Conservation (phyloP, 2,329 filamentous ascomycete species). For the Stagonosporopsis vannaccii region DNA sequence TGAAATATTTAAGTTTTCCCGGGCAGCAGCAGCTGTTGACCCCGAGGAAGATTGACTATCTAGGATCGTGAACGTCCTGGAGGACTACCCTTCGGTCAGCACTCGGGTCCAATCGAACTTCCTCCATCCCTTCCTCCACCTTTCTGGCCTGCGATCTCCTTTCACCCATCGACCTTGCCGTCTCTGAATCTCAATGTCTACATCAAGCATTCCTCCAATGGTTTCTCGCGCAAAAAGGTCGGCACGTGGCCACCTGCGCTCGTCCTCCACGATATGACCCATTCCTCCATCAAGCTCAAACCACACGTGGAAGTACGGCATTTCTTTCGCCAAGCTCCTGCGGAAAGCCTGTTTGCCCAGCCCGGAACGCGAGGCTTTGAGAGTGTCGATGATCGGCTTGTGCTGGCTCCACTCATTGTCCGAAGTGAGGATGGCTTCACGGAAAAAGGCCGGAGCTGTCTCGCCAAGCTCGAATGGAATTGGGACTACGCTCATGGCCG, state of each 20-base stretch:
- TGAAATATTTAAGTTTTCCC: background rate
- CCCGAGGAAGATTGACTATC: background rate
- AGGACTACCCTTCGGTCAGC: conserved; percentile 57
- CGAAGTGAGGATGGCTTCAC: conserved; percentile 84
- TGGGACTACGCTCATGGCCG: conserved; percentile 83
- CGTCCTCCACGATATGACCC: conserved; percentile 90
- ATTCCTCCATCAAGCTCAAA: conserved; percentile 91
- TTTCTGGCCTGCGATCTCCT: conserved; percentile 72
- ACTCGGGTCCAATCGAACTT: conserved; percentile 90
- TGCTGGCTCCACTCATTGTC: conserved; percentile 98
- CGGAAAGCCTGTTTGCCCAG: conserved; percentile 84
- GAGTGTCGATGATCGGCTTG: conserved; percentile 90
- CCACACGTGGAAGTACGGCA: conserved; percentile 98
- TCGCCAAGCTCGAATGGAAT: conserved; percentile 91
- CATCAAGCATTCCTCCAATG: conserved; percentile 89
- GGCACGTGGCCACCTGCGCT: conserved; percentile 82
- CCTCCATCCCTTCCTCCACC: conserved; percentile 83
- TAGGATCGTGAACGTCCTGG: background rate
- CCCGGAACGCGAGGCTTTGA: conserved; percentile 68
- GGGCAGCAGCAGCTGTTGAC: background rate
- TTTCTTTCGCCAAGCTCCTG: conserved; percentile 84
- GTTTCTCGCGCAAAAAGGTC: conserved; percentile 94
- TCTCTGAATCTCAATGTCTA: conserved; percentile 82
- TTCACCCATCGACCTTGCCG: conserved; percentile 86
- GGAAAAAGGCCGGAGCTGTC: conserved; percentile 92